Evolutionary conservation across 1,284 basidiomycete species (phyloP).

Genomic region (Acaromyces ingoldii): DNA sequence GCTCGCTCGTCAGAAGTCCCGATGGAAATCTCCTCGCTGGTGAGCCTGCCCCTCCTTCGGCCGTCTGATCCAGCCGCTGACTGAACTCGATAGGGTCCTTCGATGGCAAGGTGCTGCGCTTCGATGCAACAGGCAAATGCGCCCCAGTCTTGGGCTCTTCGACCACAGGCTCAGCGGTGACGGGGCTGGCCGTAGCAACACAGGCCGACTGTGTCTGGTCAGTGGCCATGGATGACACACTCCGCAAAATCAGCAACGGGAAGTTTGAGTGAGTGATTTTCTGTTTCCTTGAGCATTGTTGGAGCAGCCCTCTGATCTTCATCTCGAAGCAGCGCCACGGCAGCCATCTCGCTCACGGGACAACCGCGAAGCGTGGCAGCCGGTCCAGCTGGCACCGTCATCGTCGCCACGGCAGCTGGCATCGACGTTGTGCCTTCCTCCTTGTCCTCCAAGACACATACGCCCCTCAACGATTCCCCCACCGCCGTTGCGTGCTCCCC

Average conservation of each 20-base stretch:
- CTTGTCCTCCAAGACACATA: slow-evolving; percentile 13
- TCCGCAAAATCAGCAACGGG: slow-evolving; percentile 17
- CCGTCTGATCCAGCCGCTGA: neutral
- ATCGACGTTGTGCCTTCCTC: slow-evolving; percentile 59
- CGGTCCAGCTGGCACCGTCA: slow-evolving; percentile 53
- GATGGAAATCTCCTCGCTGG: slow-evolving; percentile 1
- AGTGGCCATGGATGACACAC: slow-evolving; percentile 34
- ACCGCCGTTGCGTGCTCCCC: slow-evolving; percentile 56
- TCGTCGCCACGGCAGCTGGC: slow-evolving; percentile 64
- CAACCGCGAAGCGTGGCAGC: slow-evolving; percentile 62
- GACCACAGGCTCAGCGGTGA: neutral
- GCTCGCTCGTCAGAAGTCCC: neutral
- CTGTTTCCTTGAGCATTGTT: no score
- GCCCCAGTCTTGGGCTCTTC: slow-evolving; percentile 55
- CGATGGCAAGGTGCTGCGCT: slow-evolving; percentile 17
- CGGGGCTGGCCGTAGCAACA: neutral
- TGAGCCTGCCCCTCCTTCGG: neutral
- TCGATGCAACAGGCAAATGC: slow-evolving; percentile 28
- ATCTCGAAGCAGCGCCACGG: slow-evolving; percentile 2
- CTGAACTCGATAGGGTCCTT: slow-evolving; percentile 6
- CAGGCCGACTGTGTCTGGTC: slow-evolving; percentile 16
- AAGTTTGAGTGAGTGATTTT: slow-evolving; percentile 8
- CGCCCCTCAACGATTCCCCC: slow-evolving; percentile 19
- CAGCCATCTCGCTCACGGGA: slow-evolving; percentile 53
- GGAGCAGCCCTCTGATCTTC: no score